Evolutionary conservation across 805 yeast genomes (phyloP), one percentile per base, ranked within the genome.

Genomic region (Nadsonia fulvescens): DNA sequence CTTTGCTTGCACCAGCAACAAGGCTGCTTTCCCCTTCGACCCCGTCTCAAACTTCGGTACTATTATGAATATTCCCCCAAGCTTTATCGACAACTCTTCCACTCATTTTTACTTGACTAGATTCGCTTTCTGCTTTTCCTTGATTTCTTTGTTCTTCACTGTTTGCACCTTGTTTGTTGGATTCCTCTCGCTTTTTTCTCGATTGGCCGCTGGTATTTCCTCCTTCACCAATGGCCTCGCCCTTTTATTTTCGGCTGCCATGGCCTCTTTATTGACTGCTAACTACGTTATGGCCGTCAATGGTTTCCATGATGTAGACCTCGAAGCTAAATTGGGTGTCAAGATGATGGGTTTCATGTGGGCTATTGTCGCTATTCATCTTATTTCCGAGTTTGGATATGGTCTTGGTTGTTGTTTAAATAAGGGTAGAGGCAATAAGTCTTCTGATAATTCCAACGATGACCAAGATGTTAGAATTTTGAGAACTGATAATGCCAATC

Each of bases 11-110:
- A 47, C 67, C 22, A 32, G 48, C 12, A 62, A 61, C 42, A 44
- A 49, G 23, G 75, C 94, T 11, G 95, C 78, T n/a, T 71, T 61
- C 51, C 81, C 93, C 22, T 68, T 82, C 45, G 76, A 91, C 14
- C 94, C 94, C 15, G 63, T 50, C 24, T 68, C 66, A 40, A 78
- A 79, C 54, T 81, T 81, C 40, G 62, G 59, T 24, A 57, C 71
- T 27, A 42, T 54, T 20, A 32, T 35, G 5, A 60, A 58, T 25
- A 60, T 73, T 26, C 91, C 92, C 14, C 18, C 43, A 3, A 51
- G 53, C 14, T 70, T 81, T 38, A 38, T 53, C 27, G 37, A 47
- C 16, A 46, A 59, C 44, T 57, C 66, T 35, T 54, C 62, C 36
- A 51, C 10, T 21, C 71, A 62, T 47, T 79, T 60, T 53, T 73